Evolutionary conservation across 2,329 filamentous ascomycete species (phyloP), one percentile per base, ranked within the genome.

Genomic region (Penicillium italicum): DNA sequence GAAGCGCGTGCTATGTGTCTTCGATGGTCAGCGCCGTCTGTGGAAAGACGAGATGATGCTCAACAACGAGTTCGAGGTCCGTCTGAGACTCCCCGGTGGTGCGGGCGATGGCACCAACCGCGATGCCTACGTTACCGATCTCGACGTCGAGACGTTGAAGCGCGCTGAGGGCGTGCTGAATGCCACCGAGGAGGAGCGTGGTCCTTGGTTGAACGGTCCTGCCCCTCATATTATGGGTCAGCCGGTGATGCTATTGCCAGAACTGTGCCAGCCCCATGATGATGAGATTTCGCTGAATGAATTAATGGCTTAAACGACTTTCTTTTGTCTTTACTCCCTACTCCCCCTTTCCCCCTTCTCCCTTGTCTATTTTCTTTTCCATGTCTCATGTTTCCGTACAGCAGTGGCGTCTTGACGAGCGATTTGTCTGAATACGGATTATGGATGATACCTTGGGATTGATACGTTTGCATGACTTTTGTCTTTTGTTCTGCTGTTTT

Each of bases 1-100:
- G 85, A 97, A 97, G 84, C 89, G 94, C 28, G 91, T 97, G 53
- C 81, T 97, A 67, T 91, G 91, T 61, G 90, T 96, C 20, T 99
- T 95, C 68, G 91, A 97, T 69, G 94, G 94, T 0, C 82, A 82
- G 16, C 86, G 92, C 50, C 86, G 93, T 40, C 82, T 99, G 47
- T 94, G 90, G 83, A 97, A 97, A 79, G 94, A 99, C 71, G 94
- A 99, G 76, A 94, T 97, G 91, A 96, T 97, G 91, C 86, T 99
- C 47, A 91, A 92, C 65, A 91, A 89, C 16, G 91, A 96, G 66
- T 92, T 94, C 68, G 94, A 99, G 76, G 91, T 97, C 36, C 90
- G 93, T 69, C 81, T 96, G 73, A 86, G 86, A 73, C 81, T 97
- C 18, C 83, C 83, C 24, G 88, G 90, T 69, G 84, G 84, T 68